A percentile compares a stretch with the other conserved stretches of the same genome.
Evolutionary conservation across 2,329 filamentous ascomycete genomes (phyloP).

Genomic region (Cladosporium velox): DNA sequence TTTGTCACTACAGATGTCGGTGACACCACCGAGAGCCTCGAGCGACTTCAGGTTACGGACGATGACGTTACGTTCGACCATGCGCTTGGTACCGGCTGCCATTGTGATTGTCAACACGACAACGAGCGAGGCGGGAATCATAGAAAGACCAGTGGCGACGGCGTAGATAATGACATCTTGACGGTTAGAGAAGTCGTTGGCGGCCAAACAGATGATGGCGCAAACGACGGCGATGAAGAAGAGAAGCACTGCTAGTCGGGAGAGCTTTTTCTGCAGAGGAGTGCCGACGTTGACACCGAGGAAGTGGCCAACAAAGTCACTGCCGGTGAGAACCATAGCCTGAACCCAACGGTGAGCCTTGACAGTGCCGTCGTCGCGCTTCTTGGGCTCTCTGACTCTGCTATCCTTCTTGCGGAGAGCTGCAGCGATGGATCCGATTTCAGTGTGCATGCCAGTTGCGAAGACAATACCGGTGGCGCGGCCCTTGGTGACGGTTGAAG

Average conservation of each 20-base stretch:
- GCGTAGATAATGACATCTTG: slow-evolving; percentile 67
- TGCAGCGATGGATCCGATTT: slow-evolving; percentile 74
- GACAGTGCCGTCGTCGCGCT: slow-evolving; percentile 38
- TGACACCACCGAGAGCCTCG: slow-evolving; percentile 65
- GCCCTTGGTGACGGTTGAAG: slow-evolving; percentile 71
- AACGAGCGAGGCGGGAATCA: slow-evolving; percentile 59
- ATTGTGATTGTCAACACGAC: slow-evolving; percentile 44
- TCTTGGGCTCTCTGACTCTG: slow-evolving; percentile 43
- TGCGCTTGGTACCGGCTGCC: slow-evolving; percentile 62
- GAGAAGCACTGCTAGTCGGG: slow-evolving; percentile 78
- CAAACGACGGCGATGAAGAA: slow-evolving; percentile 73
- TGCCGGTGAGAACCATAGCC: slow-evolving; percentile 54
- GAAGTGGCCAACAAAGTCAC: slow-evolving; percentile 63
- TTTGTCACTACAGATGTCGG: slow-evolving; percentile 70
- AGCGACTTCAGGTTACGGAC: slow-evolving; percentile 66
- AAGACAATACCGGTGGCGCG: slow-evolving; percentile 69
- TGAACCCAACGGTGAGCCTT: slow-evolving; percentile 45
- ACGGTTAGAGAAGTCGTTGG: slow-evolving; percentile 56
- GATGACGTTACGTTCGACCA: slow-evolving; percentile 66
- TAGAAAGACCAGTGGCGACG: slow-evolving; percentile 61
- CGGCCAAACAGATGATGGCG: slow-evolving; percentile 67
- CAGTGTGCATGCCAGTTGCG: slow-evolving; percentile 71
- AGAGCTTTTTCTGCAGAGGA: slow-evolving; percentile 80
- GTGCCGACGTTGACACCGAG: slow-evolving; percentile 74
- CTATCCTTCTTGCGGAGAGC: slow-evolving; percentile 64